Evolutionary conservation across 1,139 yeast genomes (phyloP).

Genomic region (Debaryomycetaceae sp.): DNA sequence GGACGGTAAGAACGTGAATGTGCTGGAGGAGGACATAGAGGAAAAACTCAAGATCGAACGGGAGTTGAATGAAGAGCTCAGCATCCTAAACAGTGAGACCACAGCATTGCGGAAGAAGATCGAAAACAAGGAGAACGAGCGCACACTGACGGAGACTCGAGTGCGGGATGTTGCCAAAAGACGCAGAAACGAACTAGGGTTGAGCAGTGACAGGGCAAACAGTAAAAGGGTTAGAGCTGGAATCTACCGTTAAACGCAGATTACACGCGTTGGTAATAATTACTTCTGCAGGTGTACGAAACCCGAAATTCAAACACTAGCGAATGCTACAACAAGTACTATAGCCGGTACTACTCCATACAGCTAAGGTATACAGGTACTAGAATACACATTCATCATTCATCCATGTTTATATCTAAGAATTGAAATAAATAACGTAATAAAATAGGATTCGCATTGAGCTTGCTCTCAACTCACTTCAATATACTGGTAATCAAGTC

Average conservation of each 20-base stretch:
- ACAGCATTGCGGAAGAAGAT: slow-evolving; percentile 23
- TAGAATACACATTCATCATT: background rate
- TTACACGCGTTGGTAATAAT: background rate
- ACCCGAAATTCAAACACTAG: too few relatives aligned
- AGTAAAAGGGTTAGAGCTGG: slow-evolving; percentile 5
- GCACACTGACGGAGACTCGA: slow-evolving; percentile 12
- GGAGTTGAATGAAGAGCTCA: slow-evolving; percentile 22
- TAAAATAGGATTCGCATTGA: background rate
- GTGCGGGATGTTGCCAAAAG: slow-evolving; percentile 14
- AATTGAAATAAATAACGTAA: slow-evolving; percentile 1
- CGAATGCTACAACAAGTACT: too few relatives aligned
- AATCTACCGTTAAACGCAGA: background rate
- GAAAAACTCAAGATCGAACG: slow-evolving; percentile 20
- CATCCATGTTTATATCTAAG: background rate
- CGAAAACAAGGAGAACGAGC: slow-evolving; percentile 20
- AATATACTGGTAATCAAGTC: slow-evolving; percentile 59
- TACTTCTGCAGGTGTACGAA: too few relatives aligned
- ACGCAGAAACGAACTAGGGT: slow-evolving; percentile 26
- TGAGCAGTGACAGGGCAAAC: slow-evolving; percentile 8
- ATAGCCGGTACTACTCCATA: too few relatives aligned
- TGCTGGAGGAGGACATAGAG: slow-evolving; percentile 17
- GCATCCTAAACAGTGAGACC: slow-evolving; percentile 26
- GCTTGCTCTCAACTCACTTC: slow-evolving; percentile 13
- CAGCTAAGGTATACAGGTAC: slow-evolving; percentile 6
- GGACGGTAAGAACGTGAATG: slow-evolving; percentile 15